Conservation (phyloP, 257 asterid species). For the Voacanga thouarsii region DNA sequence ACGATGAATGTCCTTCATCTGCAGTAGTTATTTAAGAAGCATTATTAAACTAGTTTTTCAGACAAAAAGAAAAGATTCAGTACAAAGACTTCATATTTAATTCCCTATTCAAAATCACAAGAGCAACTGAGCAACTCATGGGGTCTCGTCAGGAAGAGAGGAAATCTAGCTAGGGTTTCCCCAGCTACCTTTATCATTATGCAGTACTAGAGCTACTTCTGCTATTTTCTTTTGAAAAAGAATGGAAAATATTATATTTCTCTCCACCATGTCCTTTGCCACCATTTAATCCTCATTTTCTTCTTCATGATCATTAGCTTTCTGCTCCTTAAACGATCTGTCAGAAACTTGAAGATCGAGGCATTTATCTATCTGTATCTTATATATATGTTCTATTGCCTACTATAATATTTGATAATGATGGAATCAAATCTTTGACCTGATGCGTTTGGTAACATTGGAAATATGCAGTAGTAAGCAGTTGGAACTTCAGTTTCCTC, state of each 20-base stretch:
- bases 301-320: too few species aligned
- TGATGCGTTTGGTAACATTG: not conserved
- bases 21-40: not conserved
- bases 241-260: not conserved
- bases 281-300: too few species aligned
- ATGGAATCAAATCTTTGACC: constrained; percentile 1
- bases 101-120: not conserved
- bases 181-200: not conserved
- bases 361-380: too few species aligned
- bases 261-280: too few species aligned
- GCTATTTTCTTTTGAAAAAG: not conserved
- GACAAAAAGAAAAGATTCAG: not conserved
- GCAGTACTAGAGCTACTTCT: not conserved
- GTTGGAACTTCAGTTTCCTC: not conserved
- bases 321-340: too few species aligned
- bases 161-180: too few species aligned
- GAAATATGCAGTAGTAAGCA: not conserved
- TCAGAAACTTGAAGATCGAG: too few species aligned
- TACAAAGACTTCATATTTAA: not conserved
- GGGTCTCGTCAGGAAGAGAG: too few species aligned
- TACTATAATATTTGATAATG: too few species aligned
- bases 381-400: too few species aligned
- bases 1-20: not conserved
- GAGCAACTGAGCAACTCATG: not conserved
- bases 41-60: not conserved